Evolutionary conservation across 1,284 basidiomycete species (phyloP), one percentile per base, ranked within the genome.

Genomic region (Leccinum pallidistipes): DNA sequence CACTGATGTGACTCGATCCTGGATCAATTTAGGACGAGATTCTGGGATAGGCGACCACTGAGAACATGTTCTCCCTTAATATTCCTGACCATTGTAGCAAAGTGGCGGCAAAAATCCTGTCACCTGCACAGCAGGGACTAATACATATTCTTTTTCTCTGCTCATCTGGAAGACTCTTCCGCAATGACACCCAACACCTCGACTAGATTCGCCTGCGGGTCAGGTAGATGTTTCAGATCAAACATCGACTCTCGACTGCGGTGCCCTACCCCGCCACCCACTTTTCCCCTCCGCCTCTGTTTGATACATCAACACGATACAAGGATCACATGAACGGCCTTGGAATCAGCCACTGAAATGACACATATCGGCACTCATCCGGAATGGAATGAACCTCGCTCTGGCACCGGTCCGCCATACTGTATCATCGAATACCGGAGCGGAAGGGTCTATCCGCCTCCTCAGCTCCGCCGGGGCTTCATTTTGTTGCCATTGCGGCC

Each of bases 281-380:
- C 81, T 80, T 27, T 49, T 21, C 47, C 72, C 81, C 81, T 3
- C 71, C 80, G n/a, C 77, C 79, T 8, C 73, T 83, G 9, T 69
- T 81, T 32, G 80, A 82, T 62, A 73, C 73, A 1, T 67, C 80
- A 53, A 72, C 77, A 8, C 73, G 77, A 1, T 79, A 80, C 66
- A 63, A 69, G 55, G 76, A 79, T 64, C 75, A 82, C n/a, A 69
- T 79, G 50, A 64, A 76, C 36, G 66, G 67, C 16, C 67, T 76
- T 53, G 72, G 73, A 3, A 77, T 83, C 57, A 66, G 69, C 5
- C 74, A 24, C 77, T 45, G 60, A 68, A 45, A 45, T n/a, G 76
- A 80, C 32, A 57, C 29, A 65, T 77, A 82, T 57, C 68, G 4
- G 81, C 79, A 82, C n/a, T 64, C 55, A 21, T 45, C 18, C 43